These are phyloP conservation scores for Leccinum pallidistipes DNA, from an alignment of 1,284 basidiomycete genomes.

Conservation along the genomic window DNA sequence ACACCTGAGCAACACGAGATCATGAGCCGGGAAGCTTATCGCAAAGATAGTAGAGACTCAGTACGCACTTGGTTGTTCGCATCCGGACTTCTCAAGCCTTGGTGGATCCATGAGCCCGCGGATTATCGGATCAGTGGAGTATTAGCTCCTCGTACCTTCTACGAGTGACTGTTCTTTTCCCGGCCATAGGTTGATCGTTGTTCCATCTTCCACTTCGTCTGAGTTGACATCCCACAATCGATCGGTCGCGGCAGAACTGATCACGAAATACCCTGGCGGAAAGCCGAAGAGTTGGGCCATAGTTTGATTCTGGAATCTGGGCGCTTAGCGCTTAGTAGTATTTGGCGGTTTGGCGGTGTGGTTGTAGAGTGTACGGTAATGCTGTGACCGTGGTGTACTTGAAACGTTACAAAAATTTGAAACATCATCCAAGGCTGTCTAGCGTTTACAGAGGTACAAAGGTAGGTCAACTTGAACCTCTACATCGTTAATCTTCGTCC, in stretches of 20 bases:
- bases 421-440: neutral
- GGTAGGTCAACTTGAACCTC: neutral
- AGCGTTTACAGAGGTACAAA: neutral
- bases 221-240: constrained; percentile 62
- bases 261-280: constrained; percentile 73
- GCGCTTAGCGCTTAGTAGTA: neutral
- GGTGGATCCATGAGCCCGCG: constrained; percentile 12
- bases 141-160: constrained; percentile 50
- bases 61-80: constrained; percentile 67
- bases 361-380: neutral
- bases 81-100: constrained; percentile 64
- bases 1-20: constrained; percentile 50
- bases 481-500: constrained; percentile 14
- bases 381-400: neutral
- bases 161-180: constrained; percentile 73
- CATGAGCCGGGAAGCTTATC: constrained; percentile 4
- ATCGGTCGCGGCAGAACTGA: constrained; percentile 59
- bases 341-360: neutral
- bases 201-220: constrained; percentile 62
- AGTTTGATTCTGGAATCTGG: neutral
- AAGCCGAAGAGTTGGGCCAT: constrained; percentile 51
- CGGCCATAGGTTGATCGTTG: constrained; percentile 63
- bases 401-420: neutral
- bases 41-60: neutral
- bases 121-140: constrained; percentile 2